Conservation (phyloP, 2,329 filamentous ascomycete species). For the Endoconidiophora polonica region DNA sequence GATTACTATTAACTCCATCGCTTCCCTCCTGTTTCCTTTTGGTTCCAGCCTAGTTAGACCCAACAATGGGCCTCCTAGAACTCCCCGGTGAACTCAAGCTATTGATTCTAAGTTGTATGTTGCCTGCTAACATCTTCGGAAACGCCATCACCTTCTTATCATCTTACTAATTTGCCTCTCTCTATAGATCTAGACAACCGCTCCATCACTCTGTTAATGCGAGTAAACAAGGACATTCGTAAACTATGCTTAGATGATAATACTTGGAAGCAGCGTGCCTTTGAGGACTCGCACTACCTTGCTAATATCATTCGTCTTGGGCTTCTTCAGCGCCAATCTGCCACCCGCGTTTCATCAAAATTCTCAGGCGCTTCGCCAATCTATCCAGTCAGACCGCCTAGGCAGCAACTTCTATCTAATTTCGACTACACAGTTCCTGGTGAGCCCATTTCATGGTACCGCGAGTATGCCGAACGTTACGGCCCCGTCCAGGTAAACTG, state of each 20-base stretch:
- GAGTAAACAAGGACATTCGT: conserved; percentile 27
- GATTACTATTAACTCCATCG: not conserved
- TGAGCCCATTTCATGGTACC: conserved; percentile 69
- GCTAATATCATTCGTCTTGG: not conserved
- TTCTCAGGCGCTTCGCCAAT: too few relatives aligned
- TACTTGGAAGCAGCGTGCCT: conserved; percentile 62
- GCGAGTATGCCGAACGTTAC: conserved; percentile 73
- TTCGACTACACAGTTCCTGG: conserved; percentile 66
- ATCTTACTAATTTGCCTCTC: not conserved
- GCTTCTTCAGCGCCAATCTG: too few relatives aligned
- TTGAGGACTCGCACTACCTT: conserved; percentile 40
- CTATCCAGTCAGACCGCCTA: not conserved
- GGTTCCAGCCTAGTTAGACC: not conserved
- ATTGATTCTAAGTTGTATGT: conserved; percentile 7
- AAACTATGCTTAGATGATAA: conserved; percentile 54
- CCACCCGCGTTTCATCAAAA: not conserved
- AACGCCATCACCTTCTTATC: not conserved
- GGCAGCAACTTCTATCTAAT: conserved; percentile 45
- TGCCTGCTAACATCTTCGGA: not conserved
- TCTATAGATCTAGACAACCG: conserved; percentile 2
- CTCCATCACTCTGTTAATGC: conserved; percentile 2
- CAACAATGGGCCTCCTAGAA: conserved; percentile 1
- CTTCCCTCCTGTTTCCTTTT: not conserved
- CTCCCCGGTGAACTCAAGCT: conserved; percentile 6
- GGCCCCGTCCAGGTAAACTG: conserved; percentile 59